Base-by-base conservation (phyloP, 148 eudicot genomes). In the Beta vulgaris region DNA sequence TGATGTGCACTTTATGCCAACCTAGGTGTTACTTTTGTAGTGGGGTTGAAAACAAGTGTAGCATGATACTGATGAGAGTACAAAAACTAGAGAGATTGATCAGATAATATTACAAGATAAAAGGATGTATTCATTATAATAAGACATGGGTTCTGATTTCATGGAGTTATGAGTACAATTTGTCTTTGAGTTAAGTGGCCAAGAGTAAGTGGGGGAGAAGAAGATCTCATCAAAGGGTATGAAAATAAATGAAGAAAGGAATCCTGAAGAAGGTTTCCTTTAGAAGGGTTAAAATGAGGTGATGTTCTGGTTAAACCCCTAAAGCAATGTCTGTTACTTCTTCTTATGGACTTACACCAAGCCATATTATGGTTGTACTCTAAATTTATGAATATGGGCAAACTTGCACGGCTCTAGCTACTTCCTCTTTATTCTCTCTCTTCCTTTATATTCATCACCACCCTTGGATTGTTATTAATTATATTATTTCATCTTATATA, bases 351-450 rank as follows among this genome's bases (percentile, higher is more conserved):
- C 57, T n/a, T 69, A 2, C 31, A 28, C 14, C 23, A 25, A n/a
- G 43, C 44, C 71, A 64, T 51, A 49, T 12, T 26, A 48, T 69
- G 42, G 42, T 2, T 9, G 69, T 61, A 70, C 59, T 28, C 49
- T 44, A 7, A 16, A 46, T 1, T 15, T 31, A 51, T 59, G 55
- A 72, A 61, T 54, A 78, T 72, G 72, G 61, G 29, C 43, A 66
- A 36, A 81, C 83, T 81, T 81, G 80, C 83, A 81, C 83, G 83
- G 28, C 83, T 76, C 76, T 80, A 25, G 40, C 55, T 72, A 26
- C 48, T 8, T 10, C 32, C 43, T 40, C 25, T 51, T 68, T 48
- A 59, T 59, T 71, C 39, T 71, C 74, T 69, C 44, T 53, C 34
- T 14, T 71, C 75, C 59, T 63, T 16, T 53, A 69, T 40, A 35